These are phyloP conservation scores for Candolleomyces efflorescens DNA, from an alignment of 768 basidiomycete species.

Conservation along the genomic window DNA sequence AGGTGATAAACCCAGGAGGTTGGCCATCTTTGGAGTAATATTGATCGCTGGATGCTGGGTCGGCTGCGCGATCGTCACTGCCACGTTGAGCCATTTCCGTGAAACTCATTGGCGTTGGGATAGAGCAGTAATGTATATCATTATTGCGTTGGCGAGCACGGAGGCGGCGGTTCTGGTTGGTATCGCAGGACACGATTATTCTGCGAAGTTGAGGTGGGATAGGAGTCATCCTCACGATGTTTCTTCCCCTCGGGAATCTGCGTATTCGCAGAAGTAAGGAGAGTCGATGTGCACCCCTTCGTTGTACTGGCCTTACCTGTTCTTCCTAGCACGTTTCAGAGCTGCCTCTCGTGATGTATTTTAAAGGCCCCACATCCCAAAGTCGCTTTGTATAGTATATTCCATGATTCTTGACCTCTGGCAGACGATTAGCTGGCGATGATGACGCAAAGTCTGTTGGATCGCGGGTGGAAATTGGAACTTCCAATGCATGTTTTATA, in stretches of 20 bases:
- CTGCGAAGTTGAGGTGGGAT: conserved; percentile 78
- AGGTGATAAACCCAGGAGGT: neutral
- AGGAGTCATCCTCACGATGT: conserved; percentile 68
- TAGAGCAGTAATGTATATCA: neutral
- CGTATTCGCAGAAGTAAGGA: no score
- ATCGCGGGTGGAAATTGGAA: no score
- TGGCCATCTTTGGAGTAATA: neutral
- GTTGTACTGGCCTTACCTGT: no score
- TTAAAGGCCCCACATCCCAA: no score
- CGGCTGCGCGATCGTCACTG: neutral
- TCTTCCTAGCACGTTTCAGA: no score
- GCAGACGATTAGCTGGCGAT: no score
- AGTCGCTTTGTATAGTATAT: no score
- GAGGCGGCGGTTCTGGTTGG: neutral
- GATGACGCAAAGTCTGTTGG: no score
- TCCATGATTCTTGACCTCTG: no score
- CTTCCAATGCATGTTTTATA: no score
- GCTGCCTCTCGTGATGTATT: no score
- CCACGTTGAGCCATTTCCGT: neutral
- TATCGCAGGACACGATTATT: neutral
- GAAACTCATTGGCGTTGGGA: neutral
- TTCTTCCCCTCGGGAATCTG: conserved; percentile 24
- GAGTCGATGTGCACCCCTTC: no score
- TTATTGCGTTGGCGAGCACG: neutral
- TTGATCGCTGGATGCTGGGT: neutral